phyloP scores from a whole-genome alignment of 2,329 filamentous ascomycete species.

The Cladosporium sphaerospermum region DNA sequence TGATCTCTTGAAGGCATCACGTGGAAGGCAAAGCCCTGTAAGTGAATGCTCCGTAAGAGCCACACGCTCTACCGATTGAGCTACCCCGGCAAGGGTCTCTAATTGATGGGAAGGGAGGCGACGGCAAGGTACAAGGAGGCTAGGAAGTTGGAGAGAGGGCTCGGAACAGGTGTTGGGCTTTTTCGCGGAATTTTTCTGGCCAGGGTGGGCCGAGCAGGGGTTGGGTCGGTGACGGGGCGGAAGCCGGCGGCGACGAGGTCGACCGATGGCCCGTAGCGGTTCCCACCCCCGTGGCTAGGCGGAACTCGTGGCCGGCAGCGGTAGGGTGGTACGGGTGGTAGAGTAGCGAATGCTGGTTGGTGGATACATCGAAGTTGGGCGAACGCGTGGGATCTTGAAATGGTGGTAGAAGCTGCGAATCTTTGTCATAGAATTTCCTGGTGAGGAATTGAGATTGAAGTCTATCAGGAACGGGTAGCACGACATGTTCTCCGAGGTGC shows the following conservation, averaged over 20 bases:
- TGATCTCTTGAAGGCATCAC: constrained; percentile 12
- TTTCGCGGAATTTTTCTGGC: not conserved
- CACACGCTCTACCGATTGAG: constrained; percentile 50
- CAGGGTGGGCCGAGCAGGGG: not conserved
- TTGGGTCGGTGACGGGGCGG: not conserved
- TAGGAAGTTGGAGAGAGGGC: not conserved
- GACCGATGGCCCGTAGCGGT: no score
- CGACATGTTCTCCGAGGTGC: no score
- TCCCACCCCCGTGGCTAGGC: no score
- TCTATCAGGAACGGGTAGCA: no score
- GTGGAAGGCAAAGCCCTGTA: no score
- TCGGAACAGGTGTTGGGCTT: not conserved
- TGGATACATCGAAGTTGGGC: no score
- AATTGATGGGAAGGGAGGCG: not conserved
- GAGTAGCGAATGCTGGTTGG: no score
- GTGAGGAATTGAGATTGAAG: no score
- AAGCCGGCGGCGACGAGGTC: no score
- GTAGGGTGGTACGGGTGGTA: not conserved
- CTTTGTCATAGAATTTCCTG: no score
- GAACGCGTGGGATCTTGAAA: no score
- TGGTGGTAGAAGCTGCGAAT: no score
- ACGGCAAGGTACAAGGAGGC: not conserved
- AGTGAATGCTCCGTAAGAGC: constrained; percentile 35
- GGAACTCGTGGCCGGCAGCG: not conserved
- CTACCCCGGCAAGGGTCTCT: constrained; percentile 36